Percentiles rank a stretch among this genome's conserved stretches.
Evolutionary conservation across 495 filamentous ascomycete species (phyloP).

Genomic region (Aspergillus baeticus): DNA sequence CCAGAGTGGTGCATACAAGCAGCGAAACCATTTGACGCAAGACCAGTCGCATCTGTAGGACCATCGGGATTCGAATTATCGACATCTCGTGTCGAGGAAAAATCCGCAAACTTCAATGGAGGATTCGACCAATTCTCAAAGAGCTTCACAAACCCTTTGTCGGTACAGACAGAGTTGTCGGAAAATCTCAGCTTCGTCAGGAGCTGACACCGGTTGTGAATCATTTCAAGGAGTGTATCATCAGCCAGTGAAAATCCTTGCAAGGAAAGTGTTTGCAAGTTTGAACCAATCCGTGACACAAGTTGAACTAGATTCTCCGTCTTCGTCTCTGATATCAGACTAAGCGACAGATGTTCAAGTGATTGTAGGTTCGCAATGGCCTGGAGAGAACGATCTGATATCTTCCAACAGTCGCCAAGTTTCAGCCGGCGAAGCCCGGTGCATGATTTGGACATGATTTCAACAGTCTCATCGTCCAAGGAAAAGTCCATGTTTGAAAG

Average conservation of each 20-base stretch:
- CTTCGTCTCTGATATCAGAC: constrained; percentile 55
- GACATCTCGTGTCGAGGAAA: constrained; percentile 70
- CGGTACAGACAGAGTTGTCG: constrained; percentile 69
- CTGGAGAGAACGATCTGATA: constrained; percentile 45
- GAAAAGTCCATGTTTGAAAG: constrained; percentile 67
- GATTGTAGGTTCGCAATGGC: constrained; percentile 54
- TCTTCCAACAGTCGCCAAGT: constrained; percentile 56
- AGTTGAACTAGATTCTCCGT: constrained; percentile 57
- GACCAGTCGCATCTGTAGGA: constrained; percentile 56
- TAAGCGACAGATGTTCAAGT: constrained; percentile 72
- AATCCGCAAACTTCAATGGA: constrained; percentile 63
- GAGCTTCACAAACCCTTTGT: constrained; percentile 65
- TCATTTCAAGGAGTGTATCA: constrained; percentile 59
- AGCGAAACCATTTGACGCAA: constrained; percentile 69
- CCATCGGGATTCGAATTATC: constrained; percentile 67
- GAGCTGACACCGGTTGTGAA: constrained; percentile 65
- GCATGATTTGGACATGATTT: constrained; percentile 57
- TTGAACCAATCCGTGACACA: constrained; percentile 54
- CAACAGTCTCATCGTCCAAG: constrained; percentile 66
- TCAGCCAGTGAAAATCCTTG: constrained; percentile 56
- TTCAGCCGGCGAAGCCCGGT: constrained; percentile 70
- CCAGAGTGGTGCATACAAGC: constrained; percentile 87
- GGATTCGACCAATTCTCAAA: constrained; percentile 76
- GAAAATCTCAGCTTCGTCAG: constrained; percentile 76
- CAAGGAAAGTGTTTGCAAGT: constrained; percentile 71